Base-by-base conservation (phyloP, 805 yeast genomes). In the Starmera caribaea region DNA sequence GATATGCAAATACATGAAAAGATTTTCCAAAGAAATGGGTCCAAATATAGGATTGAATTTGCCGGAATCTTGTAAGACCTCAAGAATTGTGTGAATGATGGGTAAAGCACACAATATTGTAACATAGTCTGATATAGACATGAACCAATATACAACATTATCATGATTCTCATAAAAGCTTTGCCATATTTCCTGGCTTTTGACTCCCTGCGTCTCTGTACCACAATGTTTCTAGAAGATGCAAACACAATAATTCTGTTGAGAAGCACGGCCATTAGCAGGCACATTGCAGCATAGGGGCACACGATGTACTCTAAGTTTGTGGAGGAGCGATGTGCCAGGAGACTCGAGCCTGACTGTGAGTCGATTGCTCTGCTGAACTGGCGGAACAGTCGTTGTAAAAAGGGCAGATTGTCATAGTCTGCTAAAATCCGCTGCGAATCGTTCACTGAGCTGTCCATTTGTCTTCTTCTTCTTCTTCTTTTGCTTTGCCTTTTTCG, bases 191-290 rank as follows among this genome's bases (percentile, higher is more conserved):
- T 21, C 8, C 26, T 21, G 9, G 2, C 6, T 21, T 21, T 21
- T 9, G 26, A 21, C 8, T 21, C 26, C 8, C 26, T 21, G 26
- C 26, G 26, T 21, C 6, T 21, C 6, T 21, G 26, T 9, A 9
- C 6, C 6, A 21, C 8, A 21, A 21, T 65, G 16, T 70, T 55
- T 39, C 79, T 51, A 7, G 76, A 59, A 0, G 79, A 63, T 2
- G 83, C 78, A 67, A 78, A 75, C 3, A 74, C 71, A 16, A 68
- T 63, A 4, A 80, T 70, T 45, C 85, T 59, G 54, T 79, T 79
- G 44, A 79, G 58, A 3, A 76, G 48, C 5, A 79, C 59, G 1
- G 81, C 83, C 45, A 77, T 73, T 8, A 71, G 51, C 68, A 77
- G 73, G 54, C 82, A 76, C 26, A 66, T 61, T 21, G 68, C 54